Percentiles rank a stretch among this genome's conserved stretches.
phyloP scores from a whole-genome alignment of 352 stramenopile genomes.

The Globisporangium nodosum region DNA sequence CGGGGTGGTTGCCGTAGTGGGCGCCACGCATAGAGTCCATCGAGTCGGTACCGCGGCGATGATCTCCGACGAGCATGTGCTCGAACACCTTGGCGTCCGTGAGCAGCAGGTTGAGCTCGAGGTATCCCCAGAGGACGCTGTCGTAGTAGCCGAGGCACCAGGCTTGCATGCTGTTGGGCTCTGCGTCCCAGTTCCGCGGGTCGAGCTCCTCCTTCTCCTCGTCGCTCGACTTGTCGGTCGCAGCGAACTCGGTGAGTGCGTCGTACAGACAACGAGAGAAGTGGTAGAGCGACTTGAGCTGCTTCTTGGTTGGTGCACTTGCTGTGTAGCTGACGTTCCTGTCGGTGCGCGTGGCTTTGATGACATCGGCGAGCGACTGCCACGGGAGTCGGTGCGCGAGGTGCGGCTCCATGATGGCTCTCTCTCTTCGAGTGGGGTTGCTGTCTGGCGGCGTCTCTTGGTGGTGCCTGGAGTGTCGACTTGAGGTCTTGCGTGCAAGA shows the following conservation, averaged over 20 bases:
- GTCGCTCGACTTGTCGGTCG: constrained; percentile 18
- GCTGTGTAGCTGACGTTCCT: background rate
- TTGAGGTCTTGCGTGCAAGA: too few relatives aligned
- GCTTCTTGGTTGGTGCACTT: background rate
- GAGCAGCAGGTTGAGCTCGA: constrained; percentile 29
- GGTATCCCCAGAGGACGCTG: constrained; percentile 21
- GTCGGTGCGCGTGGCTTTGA: constrained; percentile 2
- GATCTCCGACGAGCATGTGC: too few relatives aligned
- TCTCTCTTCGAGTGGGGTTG: too few relatives aligned
- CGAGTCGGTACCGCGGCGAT: too few relatives aligned
- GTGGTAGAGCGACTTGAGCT: constrained; percentile 20
- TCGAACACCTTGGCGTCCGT: constrained; percentile 19
- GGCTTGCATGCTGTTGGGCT: background rate
- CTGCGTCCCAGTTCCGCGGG: constrained; percentile 14
- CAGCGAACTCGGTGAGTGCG: constrained; percentile 19
- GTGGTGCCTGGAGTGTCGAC: too few relatives aligned
- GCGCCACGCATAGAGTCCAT: too few relatives aligned
- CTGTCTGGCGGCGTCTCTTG: too few relatives aligned
- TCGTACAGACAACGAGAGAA: constrained; percentile 22
- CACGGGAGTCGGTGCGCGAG: too few relatives aligned
- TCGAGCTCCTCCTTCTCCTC: constrained; percentile 20
- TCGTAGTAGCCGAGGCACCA: background rate
- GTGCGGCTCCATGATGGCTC: constrained; percentile 14
- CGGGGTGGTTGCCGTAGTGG: too few relatives aligned
- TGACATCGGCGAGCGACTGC: constrained; percentile 7